Evolutionary conservation across 768 basidiomycete genomes (phyloP), one percentile per base, ranked within the genome.

Genomic region (Suillus variegatus): DNA sequence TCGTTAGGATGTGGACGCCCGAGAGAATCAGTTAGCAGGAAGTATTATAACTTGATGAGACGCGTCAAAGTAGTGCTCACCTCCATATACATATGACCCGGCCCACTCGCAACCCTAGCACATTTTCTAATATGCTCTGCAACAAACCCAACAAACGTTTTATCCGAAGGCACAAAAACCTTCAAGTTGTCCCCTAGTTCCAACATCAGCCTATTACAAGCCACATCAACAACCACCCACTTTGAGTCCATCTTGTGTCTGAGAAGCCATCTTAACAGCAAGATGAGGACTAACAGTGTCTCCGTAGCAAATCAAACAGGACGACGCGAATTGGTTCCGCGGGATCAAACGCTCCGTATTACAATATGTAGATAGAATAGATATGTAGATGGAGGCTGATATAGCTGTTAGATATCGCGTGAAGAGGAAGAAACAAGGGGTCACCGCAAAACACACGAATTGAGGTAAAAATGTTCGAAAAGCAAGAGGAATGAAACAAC

Each of bases 281-380:
- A 98, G 81, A 74, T 98, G 97, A 0, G 97, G 97, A 69, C 94
- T 96, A 62, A 98, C 92, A 0, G 97, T 95, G 61, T 96, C 90
- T 38, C 91, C 84, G 69, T 90, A 96, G 57, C 88, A 88, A 75
- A 87, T 96, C 8, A 98, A 80, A 76, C 25, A 25, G n/a, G n/a
- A n/a, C n/a, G n/a, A n/a, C n/a, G n/a, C n/a, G n/a, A n/a, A n/a
- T n/a, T n/a, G n/a, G n/a, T n/a, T n/a, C n/a, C n/a, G n/a, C n/a
- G n/a, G n/a, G n/a, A n/a, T n/a, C n/a, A n/a, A n/a, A n/a, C n/a
- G n/a, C n/a, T n/a, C n/a, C n/a, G n/a, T n/a, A n/a, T n/a, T n/a
- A n/a, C n/a, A n/a, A n/a, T n/a, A n/a, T n/a, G n/a, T n/a, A n/a
- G n/a, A n/a, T n/a, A n/a, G n/a, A n/a, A n/a, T n/a, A n/a, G n/a